Percentiles rank a stretch among this genome's conserved stretches.
Evolutionary conservation across 495 filamentous ascomycete genomes (phyloP).

Genomic region (Aspergillus kassunensis): DNA sequence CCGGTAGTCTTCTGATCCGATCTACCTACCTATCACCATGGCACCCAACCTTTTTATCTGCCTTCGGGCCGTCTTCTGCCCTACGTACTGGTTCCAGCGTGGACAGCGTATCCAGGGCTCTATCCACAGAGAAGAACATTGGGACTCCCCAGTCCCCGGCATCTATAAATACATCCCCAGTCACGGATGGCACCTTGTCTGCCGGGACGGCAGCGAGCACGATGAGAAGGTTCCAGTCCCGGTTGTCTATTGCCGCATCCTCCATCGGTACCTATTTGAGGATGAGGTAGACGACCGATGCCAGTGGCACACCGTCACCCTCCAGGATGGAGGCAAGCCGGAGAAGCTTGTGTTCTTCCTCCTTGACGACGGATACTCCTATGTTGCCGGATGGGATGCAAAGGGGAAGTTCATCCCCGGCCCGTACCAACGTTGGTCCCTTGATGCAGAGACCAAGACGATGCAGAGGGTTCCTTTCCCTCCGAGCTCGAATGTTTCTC

Average conservation of each 20-base stretch:
- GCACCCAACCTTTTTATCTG: constrained; percentile 47
- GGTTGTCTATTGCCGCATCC: constrained; percentile 45
- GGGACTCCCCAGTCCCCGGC: constrained; percentile 43
- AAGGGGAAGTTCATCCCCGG: constrained; percentile 42
- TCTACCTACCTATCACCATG: constrained; percentile 23
- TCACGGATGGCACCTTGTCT: constrained; percentile 43
- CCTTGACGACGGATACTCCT: constrained; percentile 41
- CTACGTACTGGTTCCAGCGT: constrained; percentile 43
- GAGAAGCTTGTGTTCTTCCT: constrained; percentile 42
- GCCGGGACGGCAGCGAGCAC: constrained; percentile 31
- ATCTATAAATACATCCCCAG: constrained; percentile 44
- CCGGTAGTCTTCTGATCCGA: constrained; percentile 3
- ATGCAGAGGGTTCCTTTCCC: constrained; percentile 39
- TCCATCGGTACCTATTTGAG: constrained; percentile 46
- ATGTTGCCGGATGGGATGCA: constrained; percentile 44
- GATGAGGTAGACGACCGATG: constrained; percentile 41
- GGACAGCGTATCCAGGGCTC: constrained; percentile 36
- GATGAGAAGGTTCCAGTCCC: constrained; percentile 39
- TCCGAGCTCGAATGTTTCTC: constrained; percentile 40
- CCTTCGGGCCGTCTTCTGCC: constrained; percentile 38
- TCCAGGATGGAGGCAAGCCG: constrained; percentile 32
- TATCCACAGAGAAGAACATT: constrained; percentile 40
- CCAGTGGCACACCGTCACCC: constrained; percentile 35
- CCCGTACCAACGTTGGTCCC: constrained; percentile 43
- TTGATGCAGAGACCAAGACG: constrained; percentile 35